A percentile compares a stretch with the other conserved stretches of the same genome.
Conservation (phyloP, 192 early-diverging fungal genomes). For the Podila verticillata region DNA sequence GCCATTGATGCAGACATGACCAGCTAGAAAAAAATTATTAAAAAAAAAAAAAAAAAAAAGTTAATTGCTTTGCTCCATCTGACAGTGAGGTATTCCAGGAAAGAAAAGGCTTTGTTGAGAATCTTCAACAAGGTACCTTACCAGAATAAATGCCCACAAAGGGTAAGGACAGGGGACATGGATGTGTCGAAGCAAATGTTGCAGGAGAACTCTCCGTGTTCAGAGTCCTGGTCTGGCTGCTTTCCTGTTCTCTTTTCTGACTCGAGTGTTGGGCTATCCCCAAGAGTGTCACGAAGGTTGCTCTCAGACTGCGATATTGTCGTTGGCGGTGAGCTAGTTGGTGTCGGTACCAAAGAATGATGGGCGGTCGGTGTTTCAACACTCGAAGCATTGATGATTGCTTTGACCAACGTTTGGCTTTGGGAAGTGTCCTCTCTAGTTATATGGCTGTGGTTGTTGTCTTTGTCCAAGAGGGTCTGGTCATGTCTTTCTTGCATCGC, state of each 20-base stretch:
- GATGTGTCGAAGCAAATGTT: conserved; percentile 79
- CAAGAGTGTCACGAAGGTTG: too few species aligned
- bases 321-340: too few species aligned
- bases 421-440: too few species aligned
- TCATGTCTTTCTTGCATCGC: too few species aligned
- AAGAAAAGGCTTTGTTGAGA: too few species aligned
- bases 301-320: too few species aligned
- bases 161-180: conserved; percentile 75
- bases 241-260: background rate
- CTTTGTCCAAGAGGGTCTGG: too few species aligned
- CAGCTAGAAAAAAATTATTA: conserved; percentile 51
- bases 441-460: too few species aligned
- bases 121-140: conserved; percentile 38
- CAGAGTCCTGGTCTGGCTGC: background rate
- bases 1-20: conserved; percentile 80
- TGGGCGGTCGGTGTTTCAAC: too few species aligned
- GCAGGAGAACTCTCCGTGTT: conserved; percentile 41
- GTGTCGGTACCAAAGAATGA: too few species aligned
- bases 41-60: conserved; percentile 1
- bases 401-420: too few species aligned
- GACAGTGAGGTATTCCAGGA: background rate
- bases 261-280: background rate
- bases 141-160: conserved; percentile 86
- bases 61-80: background rate
- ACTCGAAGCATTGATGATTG: too few species aligned